Evolutionary conservation across 225 moss, liverwort and hornwort species (phyloP), one percentile per base, ranked within the genome.

Genomic region (Pseudoscleropodium purum): DNA sequence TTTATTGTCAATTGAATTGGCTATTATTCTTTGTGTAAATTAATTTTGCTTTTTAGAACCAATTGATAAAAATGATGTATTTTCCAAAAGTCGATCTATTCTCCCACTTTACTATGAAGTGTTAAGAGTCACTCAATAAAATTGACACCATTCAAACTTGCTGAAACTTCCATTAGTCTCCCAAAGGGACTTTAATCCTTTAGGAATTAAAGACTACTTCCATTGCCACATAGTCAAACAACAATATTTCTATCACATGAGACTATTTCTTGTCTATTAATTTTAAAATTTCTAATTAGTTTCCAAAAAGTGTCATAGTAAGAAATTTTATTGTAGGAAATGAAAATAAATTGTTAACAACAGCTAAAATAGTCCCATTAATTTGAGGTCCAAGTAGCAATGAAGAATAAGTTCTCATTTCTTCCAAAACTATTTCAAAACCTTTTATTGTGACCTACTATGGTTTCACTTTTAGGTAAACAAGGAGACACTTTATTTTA

Each of bases 1-100:
- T 57, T 57, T 57, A 20, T 57, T 57, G 20, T 20, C 20, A 57
- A 57, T 0, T 34, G 0, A 1, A 0, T 54, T 0, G 0, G 3
- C 9, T 15, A 14, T 34, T 34, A 36, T 76, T 77, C 3, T 54
- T 24, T 24, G 0, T 54, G 0, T 36, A 1, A 15, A 77, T 15
- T 36, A 23, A 9, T 15, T 36, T 77, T 36, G 0, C 9, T 54
- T 2, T 34, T 36, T 24, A 36, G 9, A 54, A 36, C 6, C 36
- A 77, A 54, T 54, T 36, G 15, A 54, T 36, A 54, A 15, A 36
- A 52, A 52, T 21, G 21, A 52, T 51, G 5, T 9, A 23, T 77
- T 36, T 54, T 9, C 12, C 2, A 21, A 24, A 36, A 36, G 3
- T 24, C 15, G 36, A 77, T 52, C 36, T 33, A 36, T 36, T 36